Conservation (phyloP, 768 basidiomycete species). For the Mycena indigotica region DNA sequence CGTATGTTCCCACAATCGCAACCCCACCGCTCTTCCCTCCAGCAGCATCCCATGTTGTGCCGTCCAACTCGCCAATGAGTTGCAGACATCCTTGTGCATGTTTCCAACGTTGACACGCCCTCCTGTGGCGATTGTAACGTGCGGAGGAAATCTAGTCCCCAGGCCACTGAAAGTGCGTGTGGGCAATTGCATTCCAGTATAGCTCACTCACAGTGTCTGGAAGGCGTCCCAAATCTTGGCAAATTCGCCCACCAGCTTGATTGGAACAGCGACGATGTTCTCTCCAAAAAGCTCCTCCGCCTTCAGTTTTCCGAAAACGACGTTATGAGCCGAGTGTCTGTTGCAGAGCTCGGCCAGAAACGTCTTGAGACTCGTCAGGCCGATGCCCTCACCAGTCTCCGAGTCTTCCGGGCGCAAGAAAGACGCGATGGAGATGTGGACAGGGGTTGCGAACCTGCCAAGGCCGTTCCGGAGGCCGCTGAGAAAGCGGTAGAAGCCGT, state of each 20-base stretch:
- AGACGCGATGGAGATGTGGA: not conserved
- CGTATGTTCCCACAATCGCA: slow-evolving; percentile 9
- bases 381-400: not conserved
- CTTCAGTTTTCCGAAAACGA: not conserved
- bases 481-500: slow-evolving; percentile 1
- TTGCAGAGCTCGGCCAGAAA: not conserved
- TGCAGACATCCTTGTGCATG: slow-evolving; percentile 1
- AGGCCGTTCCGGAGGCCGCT: not conserved
- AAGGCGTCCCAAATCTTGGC: not conserved
- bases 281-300: not conserved
- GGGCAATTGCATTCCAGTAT: not conserved
- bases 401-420: not conserved
- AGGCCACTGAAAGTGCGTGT: not conserved
- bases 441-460: not conserved
- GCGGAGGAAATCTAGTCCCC: slow-evolving; percentile 1
- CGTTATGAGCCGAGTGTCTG: not conserved
- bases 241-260: not conserved
- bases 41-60: not conserved
- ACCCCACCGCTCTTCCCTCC: slow-evolving; percentile 7
- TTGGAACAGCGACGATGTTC: not conserved
- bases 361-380: not conserved
- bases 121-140: slow-evolving; percentile 8
- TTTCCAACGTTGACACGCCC: not conserved
- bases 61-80: not conserved
- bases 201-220: not conserved